Evolutionary conservation across 768 basidiomycete species (phyloP).

Genomic region (Panaeolus cyanescens): DNA sequence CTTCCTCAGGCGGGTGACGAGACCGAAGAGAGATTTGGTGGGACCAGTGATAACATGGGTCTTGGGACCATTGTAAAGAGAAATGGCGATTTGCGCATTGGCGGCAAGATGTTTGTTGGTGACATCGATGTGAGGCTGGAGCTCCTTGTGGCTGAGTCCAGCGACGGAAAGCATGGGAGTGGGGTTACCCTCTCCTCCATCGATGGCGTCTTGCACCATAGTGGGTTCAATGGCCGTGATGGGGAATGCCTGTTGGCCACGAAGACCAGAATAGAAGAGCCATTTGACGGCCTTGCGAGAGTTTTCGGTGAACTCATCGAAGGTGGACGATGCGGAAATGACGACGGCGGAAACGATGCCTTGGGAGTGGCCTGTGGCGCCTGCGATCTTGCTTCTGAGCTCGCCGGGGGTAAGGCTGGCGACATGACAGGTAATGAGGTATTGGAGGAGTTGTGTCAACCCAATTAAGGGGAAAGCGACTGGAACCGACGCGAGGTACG

Average conservation of each 20-base stretch:
- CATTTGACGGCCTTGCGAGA: conserved; percentile 84
- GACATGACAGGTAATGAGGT: conserved; percentile 79
- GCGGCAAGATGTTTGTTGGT: conserved; percentile 85
- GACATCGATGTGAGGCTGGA: conserved; percentile 80
- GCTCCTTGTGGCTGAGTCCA: conserved; percentile 73
- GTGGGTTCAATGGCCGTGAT: conserved; percentile 85
- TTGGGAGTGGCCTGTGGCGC: conserved; percentile 97
- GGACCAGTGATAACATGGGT: conserved; percentile 95
- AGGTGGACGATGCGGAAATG: conserved; percentile 77
- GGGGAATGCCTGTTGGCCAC: conserved; percentile 95
- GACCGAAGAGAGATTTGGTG: conserved; percentile 87
- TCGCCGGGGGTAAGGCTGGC: conserved; percentile 78
- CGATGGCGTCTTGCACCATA: conserved; percentile 84
- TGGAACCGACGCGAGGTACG: conserved; percentile 92
- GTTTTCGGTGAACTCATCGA: conserved; percentile 76
- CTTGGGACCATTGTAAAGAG: conserved; percentile 90
- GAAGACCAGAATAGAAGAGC: conserved; percentile 91
- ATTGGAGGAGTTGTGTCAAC: conserved; percentile 93
- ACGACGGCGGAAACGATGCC: conserved; percentile 94
- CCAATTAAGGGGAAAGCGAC: conserved; percentile 96
- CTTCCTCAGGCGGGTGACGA: conserved; percentile 89
- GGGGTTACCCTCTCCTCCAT: conserved; percentile 92
- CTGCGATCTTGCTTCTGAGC: conserved; percentile 72
- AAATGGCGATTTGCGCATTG: conserved; percentile 80
- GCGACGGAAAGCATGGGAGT: conserved; percentile 93